Conservation (phyloP, 2,329 filamentous ascomycete species). For the Alternaria rosae region DNA sequence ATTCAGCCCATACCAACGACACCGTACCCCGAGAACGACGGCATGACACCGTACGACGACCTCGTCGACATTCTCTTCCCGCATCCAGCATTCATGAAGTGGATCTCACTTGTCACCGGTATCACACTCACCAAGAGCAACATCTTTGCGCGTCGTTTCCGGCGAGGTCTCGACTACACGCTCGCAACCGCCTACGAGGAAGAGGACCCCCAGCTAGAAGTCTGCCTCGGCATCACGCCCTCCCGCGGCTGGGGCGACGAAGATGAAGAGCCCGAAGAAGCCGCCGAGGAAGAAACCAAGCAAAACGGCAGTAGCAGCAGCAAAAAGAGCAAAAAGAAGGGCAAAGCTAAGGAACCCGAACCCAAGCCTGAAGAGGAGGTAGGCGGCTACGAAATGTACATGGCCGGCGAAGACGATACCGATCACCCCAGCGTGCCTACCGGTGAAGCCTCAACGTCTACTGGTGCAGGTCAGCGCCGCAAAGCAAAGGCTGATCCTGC, state of each 20-base stretch:
- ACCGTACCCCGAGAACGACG: conserved; percentile 42
- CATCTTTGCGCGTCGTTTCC: conserved; percentile 84
- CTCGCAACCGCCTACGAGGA: conserved; percentile 83
- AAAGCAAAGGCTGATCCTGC: conserved; percentile 72
- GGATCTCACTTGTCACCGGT: conserved; percentile 84
- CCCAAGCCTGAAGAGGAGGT: conserved; percentile 61
- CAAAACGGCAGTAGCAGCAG: conserved; percentile 46
- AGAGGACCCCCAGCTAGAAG: conserved; percentile 78
- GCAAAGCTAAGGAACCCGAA: conserved; percentile 25
- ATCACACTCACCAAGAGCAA: conserved; percentile 76
- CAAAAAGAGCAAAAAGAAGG: conserved; percentile 35
- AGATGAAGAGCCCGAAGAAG: conserved; percentile 61
- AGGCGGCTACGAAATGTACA: conserved; percentile 87
- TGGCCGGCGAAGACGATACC: conserved; percentile 73
- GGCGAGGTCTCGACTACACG: conserved; percentile 87
- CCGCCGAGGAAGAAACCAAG: conserved; percentile 56
- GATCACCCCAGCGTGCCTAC: conserved; percentile 61
- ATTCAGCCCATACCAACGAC: conserved; percentile 47
- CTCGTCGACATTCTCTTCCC: conserved; percentile 84
- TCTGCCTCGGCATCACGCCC: conserved; percentile 87
- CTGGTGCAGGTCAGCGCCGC: conserved; percentile 57
- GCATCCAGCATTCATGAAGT: conserved; percentile 84
- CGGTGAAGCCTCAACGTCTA: conserved; percentile 46
- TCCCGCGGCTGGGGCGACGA: conserved; percentile 83
- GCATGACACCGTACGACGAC: conserved; percentile 67